Evolutionary conservation across 106 monocot genomes (phyloP).

Genomic region (Dendrobium catenatum): DNA sequence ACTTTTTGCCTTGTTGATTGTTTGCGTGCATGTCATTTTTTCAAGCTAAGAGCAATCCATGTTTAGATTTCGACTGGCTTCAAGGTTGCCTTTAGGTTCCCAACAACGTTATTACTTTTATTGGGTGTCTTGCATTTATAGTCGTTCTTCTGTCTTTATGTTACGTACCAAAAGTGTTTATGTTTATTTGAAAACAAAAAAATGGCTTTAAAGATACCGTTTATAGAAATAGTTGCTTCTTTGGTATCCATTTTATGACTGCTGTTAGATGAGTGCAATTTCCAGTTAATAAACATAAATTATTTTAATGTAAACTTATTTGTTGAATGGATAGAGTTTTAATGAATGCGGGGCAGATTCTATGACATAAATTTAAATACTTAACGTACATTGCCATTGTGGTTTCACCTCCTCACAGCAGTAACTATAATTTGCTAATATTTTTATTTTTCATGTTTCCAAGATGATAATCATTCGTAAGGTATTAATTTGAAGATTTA

Average conservation of each 20-base stretch:
- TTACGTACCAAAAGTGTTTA: too few relatives aligned
- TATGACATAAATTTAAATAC: neutral
- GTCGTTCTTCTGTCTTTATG: too few relatives aligned
- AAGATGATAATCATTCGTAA: neutral
- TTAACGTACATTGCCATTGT: neutral
- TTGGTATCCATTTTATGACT: neutral
- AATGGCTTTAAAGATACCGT: too few relatives aligned
- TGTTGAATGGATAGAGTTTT: neutral
- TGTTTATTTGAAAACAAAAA: too few relatives aligned
- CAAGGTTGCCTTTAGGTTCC: too few relatives aligned
- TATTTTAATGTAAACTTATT: neutral
- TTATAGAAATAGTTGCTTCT: too few relatives aligned
- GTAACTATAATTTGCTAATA: neutral
- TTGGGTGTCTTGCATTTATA: too few relatives aligned
- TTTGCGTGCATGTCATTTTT: too few relatives aligned
- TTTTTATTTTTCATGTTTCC: neutral
- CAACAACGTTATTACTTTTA: too few relatives aligned
- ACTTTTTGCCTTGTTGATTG: too few relatives aligned
- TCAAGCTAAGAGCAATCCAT: too few relatives aligned
- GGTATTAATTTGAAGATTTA: neutral
- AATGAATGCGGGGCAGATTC: neutral
- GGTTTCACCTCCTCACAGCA: neutral
- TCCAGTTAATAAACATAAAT: neutral
- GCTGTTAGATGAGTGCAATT: neutral
- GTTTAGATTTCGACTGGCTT: too few relatives aligned